phyloP scores from a whole-genome alignment of 306 rosid genomes.

The Glycine tomentella region DNA sequence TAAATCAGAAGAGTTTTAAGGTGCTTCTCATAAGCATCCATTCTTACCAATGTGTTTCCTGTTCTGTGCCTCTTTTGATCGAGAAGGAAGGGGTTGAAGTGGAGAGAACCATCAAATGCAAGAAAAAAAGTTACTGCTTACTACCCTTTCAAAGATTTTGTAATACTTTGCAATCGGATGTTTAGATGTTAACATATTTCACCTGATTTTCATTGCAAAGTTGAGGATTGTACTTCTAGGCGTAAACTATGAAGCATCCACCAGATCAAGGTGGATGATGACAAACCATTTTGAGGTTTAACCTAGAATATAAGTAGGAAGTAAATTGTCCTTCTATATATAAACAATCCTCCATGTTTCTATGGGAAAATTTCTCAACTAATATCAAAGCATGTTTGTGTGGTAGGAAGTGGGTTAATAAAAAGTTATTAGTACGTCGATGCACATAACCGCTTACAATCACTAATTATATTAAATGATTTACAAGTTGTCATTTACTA shows the following conservation, averaged over 20 bases:
- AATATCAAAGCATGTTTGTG: not conserved
- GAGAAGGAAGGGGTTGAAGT: constrained; percentile 12
- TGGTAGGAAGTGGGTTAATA: not conserved
- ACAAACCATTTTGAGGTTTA: constrained; percentile 5
- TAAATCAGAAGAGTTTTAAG: constrained; percentile 53
- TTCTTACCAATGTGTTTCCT: constrained; percentile 12
- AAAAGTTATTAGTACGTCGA: not conserved
- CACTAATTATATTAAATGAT: not conserved
- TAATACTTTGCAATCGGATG: too few relatives aligned
- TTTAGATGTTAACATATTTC: not conserved
- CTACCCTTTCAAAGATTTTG: constrained; percentile 2
- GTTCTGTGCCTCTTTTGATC: not conserved
- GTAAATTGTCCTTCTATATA: not conserved
- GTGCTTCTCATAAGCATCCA: constrained; percentile 15
- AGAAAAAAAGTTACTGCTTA: constrained; percentile 13
- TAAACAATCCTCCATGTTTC: not conserved
- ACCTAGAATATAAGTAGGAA: not conserved
- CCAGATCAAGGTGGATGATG: constrained; percentile 6
- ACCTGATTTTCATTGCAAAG: constrained; percentile 35
- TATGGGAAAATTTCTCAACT: not conserved
- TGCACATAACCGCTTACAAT: not conserved
- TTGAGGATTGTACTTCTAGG: constrained; percentile 14
- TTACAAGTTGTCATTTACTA: not conserved
- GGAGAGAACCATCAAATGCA: constrained; percentile 13
- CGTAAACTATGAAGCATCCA: not conserved